Conservation (phyloP, 176 grass and related monocot species). For the Triticum turgidum region DNA sequence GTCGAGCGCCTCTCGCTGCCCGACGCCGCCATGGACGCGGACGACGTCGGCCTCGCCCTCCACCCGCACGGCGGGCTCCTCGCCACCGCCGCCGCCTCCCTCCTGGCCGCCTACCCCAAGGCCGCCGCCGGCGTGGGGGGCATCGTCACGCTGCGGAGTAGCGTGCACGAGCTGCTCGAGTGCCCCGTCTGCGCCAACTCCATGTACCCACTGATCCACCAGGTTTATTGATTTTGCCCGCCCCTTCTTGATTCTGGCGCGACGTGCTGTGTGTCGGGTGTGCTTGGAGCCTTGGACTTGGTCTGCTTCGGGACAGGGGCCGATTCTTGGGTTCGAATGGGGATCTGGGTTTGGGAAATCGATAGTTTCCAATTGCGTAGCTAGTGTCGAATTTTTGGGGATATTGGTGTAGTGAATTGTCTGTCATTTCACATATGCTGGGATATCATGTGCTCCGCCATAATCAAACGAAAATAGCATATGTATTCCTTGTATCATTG, state of each 20-base stretch:
- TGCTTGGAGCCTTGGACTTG: no score
- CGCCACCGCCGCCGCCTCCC: slow-evolving; percentile 25
- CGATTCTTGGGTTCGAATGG: background rate
- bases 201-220: slow-evolving; percentile 96
- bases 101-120: slow-evolving; percentile 37
- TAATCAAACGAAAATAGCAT: background rate
- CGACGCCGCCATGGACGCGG: slow-evolving; percentile 43
- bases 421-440: background rate
- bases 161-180: slow-evolving; percentile 93
- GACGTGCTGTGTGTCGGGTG: background rate
- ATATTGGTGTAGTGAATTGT: background rate
- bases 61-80: slow-evolving; percentile 28
- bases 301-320: background rate
- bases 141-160: slow-evolving; percentile 28
- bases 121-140: background rate
- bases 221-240: slow-evolving; percentile 41
- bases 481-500: background rate
- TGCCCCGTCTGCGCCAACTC: slow-evolving; percentile 98
- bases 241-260: background rate
- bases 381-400: background rate
- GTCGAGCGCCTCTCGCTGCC: slow-evolving; percentile 72
- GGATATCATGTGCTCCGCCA: background rate
- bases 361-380: background rate
- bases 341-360: slow-evolving; percentile 21
- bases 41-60: slow-evolving; percentile 35